Base-by-base conservation (phyloP, 1,139 yeast genomes). In the Geotrichum fermentans region DNA sequence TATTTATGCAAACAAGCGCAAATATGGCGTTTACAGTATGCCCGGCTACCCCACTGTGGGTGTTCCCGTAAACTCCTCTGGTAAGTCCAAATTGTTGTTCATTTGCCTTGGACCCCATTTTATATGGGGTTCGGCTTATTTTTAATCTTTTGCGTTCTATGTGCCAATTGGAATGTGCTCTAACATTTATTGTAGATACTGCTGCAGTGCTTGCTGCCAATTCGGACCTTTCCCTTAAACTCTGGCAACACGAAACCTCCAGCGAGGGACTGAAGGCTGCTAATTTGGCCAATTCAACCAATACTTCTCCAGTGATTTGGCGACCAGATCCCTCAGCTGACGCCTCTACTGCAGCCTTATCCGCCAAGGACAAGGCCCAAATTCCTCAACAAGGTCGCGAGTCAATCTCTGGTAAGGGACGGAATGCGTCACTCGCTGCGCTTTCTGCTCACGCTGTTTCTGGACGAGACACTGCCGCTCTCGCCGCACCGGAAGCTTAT, bases 21-120 rank as follows among this genome's bases (percentile, higher is more conserved):
- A 78, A 61, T 83, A 82, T 61, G 96, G 96, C 36, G 73, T 82
- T 46, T 87, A 74, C 67, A 75, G 77, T 56, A 73, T 80, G 49
- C 96, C 96, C 1, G 81, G 86, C 11, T 73, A 72, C 46, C 79
- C 81, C 4, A 68, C 77, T 14, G 75, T 85, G 2, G 96, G 97
- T 13, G 92, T 86, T 50, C 76, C 69, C 30, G 59, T 57, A 26
- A 47, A 54, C 22, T 60, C 66, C 26, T 64, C 68, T 13, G 51
- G 54, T 51, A 51, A 18, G 53, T 42, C 4, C 21, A 20, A 22
- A 16, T 21, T 32, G 11, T 39, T 28, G 8, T 26, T 24, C 8
- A 43, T 18, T 16, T 10, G 14, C 17, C 26, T n/a, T 30, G n/a
- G 4, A 13, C 47, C 24, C 20, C 21, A 14, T 22, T 20, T 13